phyloP scores from a whole-genome alignment of 345 rosid species.

The Eucalyptus pumila region DNA sequence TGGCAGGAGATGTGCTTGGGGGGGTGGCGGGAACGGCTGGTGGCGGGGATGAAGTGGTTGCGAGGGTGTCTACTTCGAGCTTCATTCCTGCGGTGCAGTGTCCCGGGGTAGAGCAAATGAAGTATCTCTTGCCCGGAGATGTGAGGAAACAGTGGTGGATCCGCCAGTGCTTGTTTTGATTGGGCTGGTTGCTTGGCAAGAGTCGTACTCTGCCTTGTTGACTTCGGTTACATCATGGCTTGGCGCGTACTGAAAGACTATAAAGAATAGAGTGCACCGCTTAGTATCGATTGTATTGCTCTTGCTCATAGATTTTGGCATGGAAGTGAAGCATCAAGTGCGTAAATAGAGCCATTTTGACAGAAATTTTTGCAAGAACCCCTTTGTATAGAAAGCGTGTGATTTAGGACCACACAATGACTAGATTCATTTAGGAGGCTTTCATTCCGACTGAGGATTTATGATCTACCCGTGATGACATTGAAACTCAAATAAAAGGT shows the following conservation, averaged over 20 bases:
- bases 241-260: slow-evolving; percentile 47
- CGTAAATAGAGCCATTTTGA: neutral
- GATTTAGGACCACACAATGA: neutral
- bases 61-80: slow-evolving; percentile 33
- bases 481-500: no score
- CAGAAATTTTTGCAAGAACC: neutral
- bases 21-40: slow-evolving; percentile 3
- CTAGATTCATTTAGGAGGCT: neutral
- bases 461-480: no score
- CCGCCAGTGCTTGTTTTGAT: slow-evolving; percentile 31
- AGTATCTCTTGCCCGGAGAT: slow-evolving; percentile 69
- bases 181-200: slow-evolving; percentile 36
- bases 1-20: neutral
- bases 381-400: neutral
- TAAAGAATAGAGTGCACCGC: neutral
- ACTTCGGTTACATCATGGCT: slow-evolving; percentile 57
- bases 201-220: slow-evolving; percentile 35
- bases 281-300: neutral
- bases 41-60: slow-evolving; percentile 11
- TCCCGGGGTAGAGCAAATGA: slow-evolving; percentile 56
- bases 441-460: neutral
- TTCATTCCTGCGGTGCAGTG: slow-evolving; percentile 76
- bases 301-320: neutral
- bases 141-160: slow-evolving; percentile 40
- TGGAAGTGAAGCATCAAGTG: neutral